A percentile compares a stretch with the other conserved stretches of the same genome.
Evolutionary conservation across 495 filamentous ascomycete genomes (phyloP).

Genomic region (Penicillium samsonianum): DNA sequence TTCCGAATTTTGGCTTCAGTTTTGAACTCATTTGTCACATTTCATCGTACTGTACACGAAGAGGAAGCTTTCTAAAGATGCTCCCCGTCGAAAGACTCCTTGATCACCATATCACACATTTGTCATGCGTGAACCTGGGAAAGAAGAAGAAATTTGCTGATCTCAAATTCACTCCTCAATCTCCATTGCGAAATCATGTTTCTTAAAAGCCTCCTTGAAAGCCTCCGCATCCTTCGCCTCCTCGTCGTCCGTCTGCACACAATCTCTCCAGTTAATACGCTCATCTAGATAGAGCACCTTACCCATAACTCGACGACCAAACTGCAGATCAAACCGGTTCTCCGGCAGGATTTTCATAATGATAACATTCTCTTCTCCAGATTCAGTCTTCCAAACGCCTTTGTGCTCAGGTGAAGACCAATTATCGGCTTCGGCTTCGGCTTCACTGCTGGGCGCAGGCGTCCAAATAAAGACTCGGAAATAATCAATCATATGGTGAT

Average conservation of each 20-base stretch:
- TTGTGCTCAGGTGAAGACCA: conserved; percentile 11
- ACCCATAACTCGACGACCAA: conserved; percentile 78
- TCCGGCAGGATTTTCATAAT: conserved; percentile 53
- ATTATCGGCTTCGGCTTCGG: conserved; percentile 15
- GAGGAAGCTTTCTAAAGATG: background rate
- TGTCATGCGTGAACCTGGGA: background rate
- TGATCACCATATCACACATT: background rate
- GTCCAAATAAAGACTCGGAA: conserved; percentile 84
- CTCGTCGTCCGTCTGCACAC: conserved; percentile 71
- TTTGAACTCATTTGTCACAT: conserved; percentile 9
- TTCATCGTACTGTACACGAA: conserved; percentile 1
- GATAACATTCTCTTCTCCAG: conserved; percentile 47
- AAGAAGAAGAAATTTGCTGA: background rate
- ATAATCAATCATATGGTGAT: conserved; percentile 62
- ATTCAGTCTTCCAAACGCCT: conserved; percentile 7
- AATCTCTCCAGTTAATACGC: conserved; percentile 78
- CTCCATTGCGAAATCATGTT: conserved; percentile 75
- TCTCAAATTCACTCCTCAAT: conserved; percentile 4
- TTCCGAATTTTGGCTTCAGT: background rate
- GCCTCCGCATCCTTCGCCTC: conserved; percentile 76
- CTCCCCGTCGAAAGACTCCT: background rate
- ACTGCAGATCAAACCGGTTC: conserved; percentile 63
- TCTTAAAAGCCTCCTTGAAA: conserved; percentile 83
- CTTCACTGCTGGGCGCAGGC: conserved; percentile 14
- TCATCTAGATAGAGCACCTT: conserved; percentile 78